These are phyloP conservation scores for Cercospora canescens DNA, from an alignment of 2,329 filamentous ascomycete species.

Conservation along the genomic window DNA sequence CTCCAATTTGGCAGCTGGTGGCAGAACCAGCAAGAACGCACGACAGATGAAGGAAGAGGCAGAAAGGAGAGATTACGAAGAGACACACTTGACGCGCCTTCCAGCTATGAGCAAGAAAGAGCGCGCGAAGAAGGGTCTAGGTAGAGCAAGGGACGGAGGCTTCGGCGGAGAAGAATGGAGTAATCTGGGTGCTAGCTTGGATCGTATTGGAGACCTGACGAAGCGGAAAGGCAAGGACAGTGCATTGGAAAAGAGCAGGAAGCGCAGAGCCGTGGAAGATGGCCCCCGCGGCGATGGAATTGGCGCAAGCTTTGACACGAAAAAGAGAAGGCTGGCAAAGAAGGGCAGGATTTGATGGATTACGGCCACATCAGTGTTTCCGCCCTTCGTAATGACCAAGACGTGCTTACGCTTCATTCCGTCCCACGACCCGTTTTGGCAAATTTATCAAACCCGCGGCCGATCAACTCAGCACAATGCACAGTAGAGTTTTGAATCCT, in stretches of 20 bases:
- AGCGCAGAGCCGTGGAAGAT: constrained; percentile 74
- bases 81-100: constrained; percentile 85
- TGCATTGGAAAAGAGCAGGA: constrained; percentile 80
- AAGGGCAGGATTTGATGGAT: constrained; percentile 38
- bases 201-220: constrained; percentile 82
- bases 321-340: constrained; percentile 54
- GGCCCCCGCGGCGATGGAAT: constrained; percentile 67
- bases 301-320: constrained; percentile 74
- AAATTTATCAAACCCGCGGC: background rate
- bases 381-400: background rate
- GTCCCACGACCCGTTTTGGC: background rate
- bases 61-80: constrained; percentile 84
- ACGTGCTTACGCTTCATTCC: background rate
- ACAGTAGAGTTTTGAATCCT: no score
- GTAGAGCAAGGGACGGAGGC: constrained; percentile 49
- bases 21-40: constrained; percentile 75
- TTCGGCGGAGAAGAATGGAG: constrained; percentile 96
- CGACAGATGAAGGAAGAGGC: constrained; percentile 74
- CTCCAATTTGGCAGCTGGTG: constrained; percentile 75
- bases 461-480: no score
- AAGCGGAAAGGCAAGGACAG: constrained; percentile 63
- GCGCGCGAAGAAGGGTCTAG: constrained; percentile 58
- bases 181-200: constrained; percentile 77
- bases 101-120: constrained; percentile 90
- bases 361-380: background rate